These are phyloP conservation scores for Pseudisothecium myosuroides DNA, from an alignment of 225 moss, liverwort and hornwort genomes.

Conservation along the genomic window DNA sequence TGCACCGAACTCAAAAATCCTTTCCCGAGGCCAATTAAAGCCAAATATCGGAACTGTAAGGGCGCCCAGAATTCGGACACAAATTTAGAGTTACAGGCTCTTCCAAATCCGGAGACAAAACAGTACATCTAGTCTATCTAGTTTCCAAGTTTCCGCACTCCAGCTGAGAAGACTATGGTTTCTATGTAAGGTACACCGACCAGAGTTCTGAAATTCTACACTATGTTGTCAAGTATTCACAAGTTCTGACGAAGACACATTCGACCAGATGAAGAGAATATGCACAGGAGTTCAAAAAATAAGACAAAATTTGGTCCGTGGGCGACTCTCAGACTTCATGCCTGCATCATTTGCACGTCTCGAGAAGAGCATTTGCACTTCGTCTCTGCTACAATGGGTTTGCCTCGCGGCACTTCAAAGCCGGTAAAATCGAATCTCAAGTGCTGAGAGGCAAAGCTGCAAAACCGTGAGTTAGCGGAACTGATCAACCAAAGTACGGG, in stretches of 20 bases:
- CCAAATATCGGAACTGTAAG: not conserved
- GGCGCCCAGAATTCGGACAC: not conserved
- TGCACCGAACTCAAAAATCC: not conserved
- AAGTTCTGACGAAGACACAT: not conserved
- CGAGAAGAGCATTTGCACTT: not conserved
- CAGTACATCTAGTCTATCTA: not conserved
- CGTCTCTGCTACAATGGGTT: not conserved
- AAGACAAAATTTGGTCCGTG: not conserved
- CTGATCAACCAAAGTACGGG: constrained; percentile 3
- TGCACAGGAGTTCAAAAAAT: constrained; percentile 10
- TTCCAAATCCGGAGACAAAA: not conserved
- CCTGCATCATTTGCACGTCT: not conserved
- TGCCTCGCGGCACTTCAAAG: not conserved
- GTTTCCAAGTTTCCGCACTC: not conserved
- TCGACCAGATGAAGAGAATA: constrained; percentile 14
- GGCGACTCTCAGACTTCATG: not conserved
- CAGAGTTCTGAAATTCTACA: not conserved
- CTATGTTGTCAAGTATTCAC: not conserved
- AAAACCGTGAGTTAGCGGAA: not conserved
- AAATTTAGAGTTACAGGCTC: not conserved
- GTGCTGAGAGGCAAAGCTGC: not conserved
- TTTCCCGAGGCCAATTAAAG: not conserved
- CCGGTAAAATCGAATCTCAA: not conserved
- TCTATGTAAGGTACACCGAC: not conserved
- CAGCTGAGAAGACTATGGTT: not conserved